phyloP scores from a whole-genome alignment of 495 filamentous ascomycete species.

The Darksidea phi region DNA sequence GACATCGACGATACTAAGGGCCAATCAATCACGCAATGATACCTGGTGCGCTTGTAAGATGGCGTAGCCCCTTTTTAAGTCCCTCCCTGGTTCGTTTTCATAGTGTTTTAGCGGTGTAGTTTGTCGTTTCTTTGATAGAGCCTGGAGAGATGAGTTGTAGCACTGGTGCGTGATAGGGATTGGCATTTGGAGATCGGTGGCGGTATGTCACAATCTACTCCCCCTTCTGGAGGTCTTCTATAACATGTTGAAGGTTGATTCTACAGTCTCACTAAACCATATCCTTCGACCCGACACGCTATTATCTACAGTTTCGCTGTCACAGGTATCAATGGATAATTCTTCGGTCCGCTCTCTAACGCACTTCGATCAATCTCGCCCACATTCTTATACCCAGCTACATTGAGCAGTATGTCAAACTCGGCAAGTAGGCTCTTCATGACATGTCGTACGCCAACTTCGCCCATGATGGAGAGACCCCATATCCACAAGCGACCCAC shows the following conservation, averaged over 20 bases:
- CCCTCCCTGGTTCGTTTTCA: neutral
- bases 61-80: constrained; percentile 11
- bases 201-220: neutral
- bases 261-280: neutral
- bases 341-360: constrained; percentile 37
- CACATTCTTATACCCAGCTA: constrained; percentile 59
- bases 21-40: constrained; percentile 31
- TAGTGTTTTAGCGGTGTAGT: neutral
- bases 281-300: neutral
- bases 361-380: constrained; percentile 50
- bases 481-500: constrained; percentile 64
- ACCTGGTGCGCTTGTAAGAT: constrained; percentile 17
- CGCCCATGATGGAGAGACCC: constrained; percentile 59
- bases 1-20: constrained; percentile 11
- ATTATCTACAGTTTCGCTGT: neutral
- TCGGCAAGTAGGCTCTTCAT: constrained; percentile 65
- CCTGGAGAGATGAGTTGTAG: too few species aligned
- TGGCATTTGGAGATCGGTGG: neutral
- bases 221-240: neutral
- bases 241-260: too few species aligned
- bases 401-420: constrained; percentile 65
- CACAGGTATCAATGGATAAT: neutral
- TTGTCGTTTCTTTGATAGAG: neutral
- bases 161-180: neutral
- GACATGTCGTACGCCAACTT: constrained; percentile 48